Percentiles rank a stretch among this genome's conserved stretches.
These are phyloP conservation scores for Microdochium paspali DNA, from an alignment of 2,329 filamentous ascomycete genomes.

Conservation along the genomic window DNA sequence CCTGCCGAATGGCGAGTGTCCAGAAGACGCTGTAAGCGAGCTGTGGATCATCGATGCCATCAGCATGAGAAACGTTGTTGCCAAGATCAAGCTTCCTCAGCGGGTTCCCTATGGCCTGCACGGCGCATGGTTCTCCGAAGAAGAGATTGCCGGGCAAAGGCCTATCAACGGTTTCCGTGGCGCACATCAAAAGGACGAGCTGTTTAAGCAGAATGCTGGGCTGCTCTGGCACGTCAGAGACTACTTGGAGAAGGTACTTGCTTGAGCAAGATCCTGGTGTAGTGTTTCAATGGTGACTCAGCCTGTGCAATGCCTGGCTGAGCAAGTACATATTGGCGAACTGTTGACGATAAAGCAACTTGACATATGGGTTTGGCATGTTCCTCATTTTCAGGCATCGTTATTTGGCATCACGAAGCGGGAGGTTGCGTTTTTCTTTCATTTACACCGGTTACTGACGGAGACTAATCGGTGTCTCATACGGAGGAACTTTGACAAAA, in stretches of 20 bases:
- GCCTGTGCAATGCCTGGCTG: too few relatives aligned
- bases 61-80: constrained; percentile 51
- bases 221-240: background rate
- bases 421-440: too few relatives aligned
- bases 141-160: constrained; percentile 39
- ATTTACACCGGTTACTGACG: too few relatives aligned
- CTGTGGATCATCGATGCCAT: constrained; percentile 60
- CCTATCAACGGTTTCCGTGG: constrained; percentile 10
- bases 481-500: too few relatives aligned
- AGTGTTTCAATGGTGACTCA: too few relatives aligned
- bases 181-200: constrained; percentile 7
- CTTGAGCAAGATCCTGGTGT: background rate
- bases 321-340: too few relatives aligned
- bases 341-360: too few relatives aligned
- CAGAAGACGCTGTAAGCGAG: constrained; percentile 40
- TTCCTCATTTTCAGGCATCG: too few relatives aligned
- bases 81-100: constrained; percentile 50
- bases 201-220: constrained; percentile 1
- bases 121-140: constrained; percentile 49
- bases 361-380: too few relatives aligned
- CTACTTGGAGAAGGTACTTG: background rate
- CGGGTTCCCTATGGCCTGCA: constrained; percentile 63
- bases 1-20: constrained; percentile 35
- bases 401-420: too few relatives aligned
- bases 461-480: too few relatives aligned